phyloP scores from a whole-genome alignment of 768 basidiomycete species.

The Leccinum disarticulatum region DNA sequence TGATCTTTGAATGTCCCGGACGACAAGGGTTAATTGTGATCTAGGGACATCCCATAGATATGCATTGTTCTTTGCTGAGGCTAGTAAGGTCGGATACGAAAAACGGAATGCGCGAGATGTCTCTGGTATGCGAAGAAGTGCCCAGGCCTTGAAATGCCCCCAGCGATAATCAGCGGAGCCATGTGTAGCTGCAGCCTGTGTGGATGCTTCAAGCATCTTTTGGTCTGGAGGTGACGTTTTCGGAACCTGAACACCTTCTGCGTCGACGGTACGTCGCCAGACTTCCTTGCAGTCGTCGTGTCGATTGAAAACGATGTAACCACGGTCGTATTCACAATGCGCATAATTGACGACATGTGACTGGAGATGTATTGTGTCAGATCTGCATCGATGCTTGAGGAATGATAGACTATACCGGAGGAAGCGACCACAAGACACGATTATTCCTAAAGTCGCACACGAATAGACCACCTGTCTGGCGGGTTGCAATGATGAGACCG shows the following conservation, averaged over 20 bases:
- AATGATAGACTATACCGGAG: constrained; percentile 36
- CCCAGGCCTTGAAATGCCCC: constrained; percentile 66
- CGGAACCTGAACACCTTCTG: constrained; percentile 23
- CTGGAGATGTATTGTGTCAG: constrained; percentile 9
- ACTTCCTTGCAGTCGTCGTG: constrained; percentile 59
- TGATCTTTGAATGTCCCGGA: constrained; percentile 22
- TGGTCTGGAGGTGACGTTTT: constrained; percentile 35
- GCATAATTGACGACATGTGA: constrained; percentile 38
- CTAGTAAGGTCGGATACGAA: constrained; percentile 64
- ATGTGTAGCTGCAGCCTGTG: constrained; percentile 19
- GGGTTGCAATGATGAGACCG: constrained; percentile 61
- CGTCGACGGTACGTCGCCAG: constrained; percentile 53
- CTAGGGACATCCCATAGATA: constrained; percentile 66
- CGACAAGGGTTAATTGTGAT: constrained; percentile 45
- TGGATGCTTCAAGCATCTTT: constrained; percentile 25
- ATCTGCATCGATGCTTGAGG: neutral
- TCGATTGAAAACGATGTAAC: constrained; percentile 72
- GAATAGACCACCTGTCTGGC: constrained; percentile 50
- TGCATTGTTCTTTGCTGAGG: constrained; percentile 42
- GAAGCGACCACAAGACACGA: constrained; percentile 61
- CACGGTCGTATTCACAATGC: constrained; percentile 72
- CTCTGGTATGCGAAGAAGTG: constrained; percentile 49
- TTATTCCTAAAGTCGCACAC: constrained; percentile 57
- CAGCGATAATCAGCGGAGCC: constrained; percentile 17
- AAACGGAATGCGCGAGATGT: constrained; percentile 58